A percentile compares a stretch with the other conserved stretches of the same genome.
These are phyloP conservation scores for Cercospora brassicicola DNA, from an alignment of 2,329 filamentous ascomycete species.

Conservation along the genomic window DNA sequence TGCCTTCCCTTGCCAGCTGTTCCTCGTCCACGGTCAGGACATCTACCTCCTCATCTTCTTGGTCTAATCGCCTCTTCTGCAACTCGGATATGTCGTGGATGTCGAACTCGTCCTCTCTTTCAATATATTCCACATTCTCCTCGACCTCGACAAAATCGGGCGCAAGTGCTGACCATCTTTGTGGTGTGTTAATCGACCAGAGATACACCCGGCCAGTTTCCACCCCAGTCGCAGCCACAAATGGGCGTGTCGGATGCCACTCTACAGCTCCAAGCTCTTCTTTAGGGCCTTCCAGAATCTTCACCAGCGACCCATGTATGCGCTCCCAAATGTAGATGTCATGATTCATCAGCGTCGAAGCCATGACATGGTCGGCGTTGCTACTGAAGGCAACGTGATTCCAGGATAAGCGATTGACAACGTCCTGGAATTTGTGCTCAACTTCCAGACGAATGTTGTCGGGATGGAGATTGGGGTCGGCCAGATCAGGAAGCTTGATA, in stretches of 20 bases:
- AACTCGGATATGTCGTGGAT: conserved; percentile 94
- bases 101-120: conserved; percentile 96
- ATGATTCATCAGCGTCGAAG: conserved; percentile 96
- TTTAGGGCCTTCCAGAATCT: conserved; percentile 94
- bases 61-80: conserved; percentile 82
- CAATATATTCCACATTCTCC: conserved; percentile 95
- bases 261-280: conserved; percentile 96
- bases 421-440: conserved; percentile 97
- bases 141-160: conserved; percentile 97
- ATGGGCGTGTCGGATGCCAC: conserved; percentile 87
- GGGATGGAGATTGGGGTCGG: conserved; percentile 65
- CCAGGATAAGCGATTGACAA: conserved; percentile 93
- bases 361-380: conserved; percentile 91
- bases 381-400: conserved; percentile 95
- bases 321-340: conserved; percentile 99
- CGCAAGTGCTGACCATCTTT: conserved; percentile 94
- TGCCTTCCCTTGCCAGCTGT: conserved; percentile 39
- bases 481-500: conserved; percentile 78
- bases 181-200: conserved; percentile 92
- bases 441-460: conserved; percentile 86
- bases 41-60: conserved; percentile 91
- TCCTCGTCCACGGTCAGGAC: conserved; percentile 74
- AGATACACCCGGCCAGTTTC: conserved; percentile 93
- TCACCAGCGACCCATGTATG: conserved; percentile 86
- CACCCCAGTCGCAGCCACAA: conserved; percentile 86